These are phyloP conservation scores for Talaromyces funiculosus DNA, from an alignment of 2,329 filamentous ascomycete genomes.

Conservation along the genomic window DNA sequence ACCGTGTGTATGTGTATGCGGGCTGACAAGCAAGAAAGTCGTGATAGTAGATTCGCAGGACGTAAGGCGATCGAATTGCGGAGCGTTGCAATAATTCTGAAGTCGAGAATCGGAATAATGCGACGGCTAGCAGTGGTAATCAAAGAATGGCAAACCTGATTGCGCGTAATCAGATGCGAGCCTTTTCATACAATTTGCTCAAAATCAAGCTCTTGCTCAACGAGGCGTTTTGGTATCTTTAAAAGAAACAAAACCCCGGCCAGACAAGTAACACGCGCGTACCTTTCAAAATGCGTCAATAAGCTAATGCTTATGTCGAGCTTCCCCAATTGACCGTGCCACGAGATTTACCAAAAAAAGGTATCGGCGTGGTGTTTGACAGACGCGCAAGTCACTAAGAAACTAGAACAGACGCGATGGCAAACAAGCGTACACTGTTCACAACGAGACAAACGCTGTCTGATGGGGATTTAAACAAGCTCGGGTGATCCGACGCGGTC, in stretches of 20 bases:
- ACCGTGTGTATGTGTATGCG: conserved; percentile 64
- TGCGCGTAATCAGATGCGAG: conserved; percentile 72
- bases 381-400: conserved; percentile 12
- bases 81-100: conserved; percentile 70
- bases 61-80: conserved; percentile 47
- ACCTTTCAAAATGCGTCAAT: conserved; percentile 25
- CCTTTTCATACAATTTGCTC: conserved; percentile 49
- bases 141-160: conserved; percentile 68
- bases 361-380: conserved; percentile 14
- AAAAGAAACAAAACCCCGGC: not conserved
- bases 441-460: conserved; percentile 10
- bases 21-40: conserved; percentile 76
- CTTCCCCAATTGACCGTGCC: conserved; percentile 18
- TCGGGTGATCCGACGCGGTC: conserved; percentile 14
- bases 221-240: conserved; percentile 2
- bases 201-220: conserved; percentile 16
- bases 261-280: conserved; percentile 17
- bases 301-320: conserved; percentile 20
- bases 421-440: conserved; percentile 9
- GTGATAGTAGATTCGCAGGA: conserved; percentile 67
- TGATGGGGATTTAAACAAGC: conserved; percentile 13
- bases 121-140: conserved; percentile 49
- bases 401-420: conserved; percentile 15
- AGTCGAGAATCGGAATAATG: conserved; percentile 74
- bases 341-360: conserved; percentile 3